Conservation (phyloP, 257 asterid species). For the Ehretia macrophylla region DNA sequence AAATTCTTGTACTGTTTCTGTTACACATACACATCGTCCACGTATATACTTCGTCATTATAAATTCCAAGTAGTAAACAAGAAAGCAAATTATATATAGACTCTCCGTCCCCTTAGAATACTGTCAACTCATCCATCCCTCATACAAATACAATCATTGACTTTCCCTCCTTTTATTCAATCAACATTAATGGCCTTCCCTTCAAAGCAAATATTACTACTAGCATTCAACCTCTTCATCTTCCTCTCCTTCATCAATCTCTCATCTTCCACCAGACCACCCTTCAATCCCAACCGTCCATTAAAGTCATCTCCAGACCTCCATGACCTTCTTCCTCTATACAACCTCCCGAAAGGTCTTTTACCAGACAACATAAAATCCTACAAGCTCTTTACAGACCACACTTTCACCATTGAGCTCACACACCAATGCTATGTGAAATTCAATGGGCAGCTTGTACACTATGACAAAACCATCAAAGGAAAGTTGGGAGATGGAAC, state of each 20-base stretch:
- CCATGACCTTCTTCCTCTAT: conserved; percentile 31
- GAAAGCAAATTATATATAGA: no score
- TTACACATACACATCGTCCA: no score
- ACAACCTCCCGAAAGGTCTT: conserved; percentile 28
- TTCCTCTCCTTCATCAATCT: conserved; percentile 22
- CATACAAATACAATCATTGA: no score
- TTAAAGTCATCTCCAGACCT: conserved; percentile 28
- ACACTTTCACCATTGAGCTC: conserved; percentile 21
- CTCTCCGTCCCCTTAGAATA: no score
- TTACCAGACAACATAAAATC: conserved; percentile 22
- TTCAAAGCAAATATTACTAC: conserved; percentile 13
- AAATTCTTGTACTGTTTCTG: no score
- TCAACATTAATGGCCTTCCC: conserved; percentile 26
- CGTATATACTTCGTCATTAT: no score
- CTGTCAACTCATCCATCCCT: no score
- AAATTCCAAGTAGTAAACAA: no score
- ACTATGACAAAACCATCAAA: conserved; percentile 38
- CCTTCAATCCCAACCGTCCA: conserved; percentile 29
- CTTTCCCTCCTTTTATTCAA: not conserved
- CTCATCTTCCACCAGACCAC: no score
- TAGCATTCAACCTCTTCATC: conserved; percentile 17
- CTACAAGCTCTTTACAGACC: conserved; percentile 13
- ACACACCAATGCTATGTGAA: conserved; percentile 53
- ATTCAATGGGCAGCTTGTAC: conserved; percentile 52
- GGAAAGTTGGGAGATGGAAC: conserved; percentile 57